Evolutionary conservation across 1,284 basidiomycete species (phyloP), one percentile per base, ranked within the genome.

Genomic region (Omphalotus olearius): DNA sequence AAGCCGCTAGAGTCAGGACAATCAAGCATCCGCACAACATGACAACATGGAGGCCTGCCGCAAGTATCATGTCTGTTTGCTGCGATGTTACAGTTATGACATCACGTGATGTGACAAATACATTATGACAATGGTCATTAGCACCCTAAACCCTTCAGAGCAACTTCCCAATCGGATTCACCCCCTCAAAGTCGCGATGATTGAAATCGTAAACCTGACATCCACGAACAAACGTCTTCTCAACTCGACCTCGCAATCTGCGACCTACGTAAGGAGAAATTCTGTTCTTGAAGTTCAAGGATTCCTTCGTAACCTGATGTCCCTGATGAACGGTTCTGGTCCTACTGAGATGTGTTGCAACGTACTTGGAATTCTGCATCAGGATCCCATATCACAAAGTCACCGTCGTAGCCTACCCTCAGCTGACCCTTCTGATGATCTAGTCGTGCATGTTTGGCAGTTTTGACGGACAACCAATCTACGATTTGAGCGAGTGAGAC

Each of bases 241-340:
- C 73, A 20, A 94, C 89, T 28, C 72, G 70, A 0, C 93, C 93
- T n/a, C 61, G 69, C 42, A 96, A 72, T 18, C 63, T 74, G 62
- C 80, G 70, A 4, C 91, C 92, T 58, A 89, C 78, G 64, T 95
- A 98, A 3, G 94, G 90, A 14, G 91, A 91, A 13, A 95, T 64
- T 67, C 94, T 95, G 72, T 97, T 96, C 74, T 92, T 95, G 78
- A 95, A 97, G 55, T 83, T 77, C 14, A 97, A 72, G 16, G 69
- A 65, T 26, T 86, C 82, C 62, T 83, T 82, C 26, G 83, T 83
- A 20, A 93, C 85, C 88, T 92, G 30, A 57, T 23, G 45, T 39
- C 28, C 52, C 20, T 23, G 30, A 43, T 26, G 43, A 50, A 49
- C 39, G 13, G 23, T 23, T 23, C 17, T 14, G 7, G n/a, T 20